Evolutionary conservation across 352 stramenopile species (phyloP), one percentile per base, ranked within the genome.

Genomic region (Globisporangium paroecandrum): DNA sequence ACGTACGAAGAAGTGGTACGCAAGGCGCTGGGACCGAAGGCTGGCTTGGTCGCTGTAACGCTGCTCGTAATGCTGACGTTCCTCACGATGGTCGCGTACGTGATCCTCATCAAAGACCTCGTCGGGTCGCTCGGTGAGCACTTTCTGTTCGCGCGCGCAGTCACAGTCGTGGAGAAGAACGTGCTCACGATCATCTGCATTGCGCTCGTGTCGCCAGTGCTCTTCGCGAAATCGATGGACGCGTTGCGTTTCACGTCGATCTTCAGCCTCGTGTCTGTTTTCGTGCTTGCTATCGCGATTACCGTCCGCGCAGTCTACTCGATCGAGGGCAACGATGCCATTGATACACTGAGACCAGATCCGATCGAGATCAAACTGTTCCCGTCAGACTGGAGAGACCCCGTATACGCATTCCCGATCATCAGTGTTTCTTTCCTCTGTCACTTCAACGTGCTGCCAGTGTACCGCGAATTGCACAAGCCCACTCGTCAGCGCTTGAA

Each of bases 401-500:
- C 83, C 0, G 69, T 91, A 6, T 95, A 91, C 62, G 85, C 88
- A 12, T 91, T 98, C 51, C 97, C 97, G 58, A 97, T 99, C 69
- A 98, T 98, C 74, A 97, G 98, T 51, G 98, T 97, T 38, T 97
- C 94, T 24, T 99, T 98, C 72, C 83, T 99, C n/a, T 99, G 97
- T 72, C 97, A 99, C 74, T 99, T 99, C 68, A 99, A 99, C 67
- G 96, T 99, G 46, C 74, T 98, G 24, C 94, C 96, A 12, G 96
- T 99, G 27, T 98, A 99, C 82, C 94, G 95, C 66, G 96, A 99
- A 77, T 83, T 99, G 53, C 84, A 92, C 66, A 96, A 96, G 69
- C 97, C 97, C 15, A 98, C 95, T 22, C 89, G 91, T 20, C 80
- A 87, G 43, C 86, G 96, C 18, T 80, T 99, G 9, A 96, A 89